These are phyloP conservation scores for Polyporus tsugae DNA, from an alignment of 1,284 basidiomycete genomes.

Conservation along the genomic window DNA sequence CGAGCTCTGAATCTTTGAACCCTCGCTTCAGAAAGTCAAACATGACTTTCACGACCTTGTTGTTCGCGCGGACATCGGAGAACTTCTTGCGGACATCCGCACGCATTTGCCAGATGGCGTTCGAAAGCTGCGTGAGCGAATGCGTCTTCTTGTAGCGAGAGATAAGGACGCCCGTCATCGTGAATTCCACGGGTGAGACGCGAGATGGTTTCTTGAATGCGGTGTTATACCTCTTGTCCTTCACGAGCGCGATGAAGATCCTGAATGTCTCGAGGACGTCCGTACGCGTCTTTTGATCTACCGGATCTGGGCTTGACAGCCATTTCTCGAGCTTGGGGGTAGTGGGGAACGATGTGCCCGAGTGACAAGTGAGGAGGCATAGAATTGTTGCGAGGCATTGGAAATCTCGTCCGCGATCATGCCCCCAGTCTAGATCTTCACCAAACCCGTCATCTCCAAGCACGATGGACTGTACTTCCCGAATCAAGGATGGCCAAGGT, in stretches of 20 bases:
- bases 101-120: conserved; percentile 52
- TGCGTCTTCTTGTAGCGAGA: conserved; percentile 44
- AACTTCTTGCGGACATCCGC: conserved; percentile 50
- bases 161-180: conserved; percentile 56
- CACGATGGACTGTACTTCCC: conserved; percentile 49
- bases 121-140: conserved; percentile 51
- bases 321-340: conserved; percentile 51
- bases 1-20: conserved; percentile 31
- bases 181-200: conserved; percentile 57
- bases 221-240: conserved; percentile 45
- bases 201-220: conserved; percentile 51
- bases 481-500: conserved; percentile 51
- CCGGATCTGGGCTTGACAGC: conserved; percentile 42
- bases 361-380: conserved; percentile 49
- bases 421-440: conserved; percentile 54
- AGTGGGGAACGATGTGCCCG: conserved; percentile 42
- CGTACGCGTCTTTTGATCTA: conserved; percentile 42
- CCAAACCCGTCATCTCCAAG: conserved; percentile 52
- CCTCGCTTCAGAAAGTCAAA: conserved; percentile 47
- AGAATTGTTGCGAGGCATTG: conserved; percentile 54
- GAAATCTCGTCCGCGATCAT: conserved; percentile 56
- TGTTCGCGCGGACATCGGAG: conserved; percentile 53
- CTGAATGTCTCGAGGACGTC: conserved; percentile 50
- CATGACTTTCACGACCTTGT: conserved; percentile 50
- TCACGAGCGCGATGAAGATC: conserved; percentile 50